Conservation (phyloP, 371 early-diverging fungal species). For the Thermomucor indicae-seudaticae region DNA sequence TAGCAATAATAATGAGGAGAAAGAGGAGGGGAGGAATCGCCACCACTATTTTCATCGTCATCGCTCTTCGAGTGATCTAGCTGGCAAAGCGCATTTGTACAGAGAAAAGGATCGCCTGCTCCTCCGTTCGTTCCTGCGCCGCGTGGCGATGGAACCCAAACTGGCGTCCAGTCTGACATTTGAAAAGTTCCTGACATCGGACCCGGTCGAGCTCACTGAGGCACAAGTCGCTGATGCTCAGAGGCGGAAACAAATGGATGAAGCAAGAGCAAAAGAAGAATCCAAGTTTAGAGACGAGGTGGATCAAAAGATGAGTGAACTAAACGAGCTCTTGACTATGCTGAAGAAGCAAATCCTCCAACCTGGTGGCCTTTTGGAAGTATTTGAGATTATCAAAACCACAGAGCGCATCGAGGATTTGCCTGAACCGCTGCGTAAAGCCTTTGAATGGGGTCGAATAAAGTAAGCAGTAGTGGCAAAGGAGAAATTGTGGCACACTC, state of each 20-base stretch:
- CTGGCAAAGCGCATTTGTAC: constrained; percentile 3
- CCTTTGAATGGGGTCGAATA: constrained; percentile 59
- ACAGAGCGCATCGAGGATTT: constrained; percentile 40
- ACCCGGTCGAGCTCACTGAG: constrained; percentile 29
- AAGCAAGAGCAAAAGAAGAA: constrained; percentile 37
- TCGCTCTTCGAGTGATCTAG: not conserved
- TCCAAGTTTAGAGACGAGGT: constrained; percentile 39
- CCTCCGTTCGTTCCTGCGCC: constrained; percentile 40
- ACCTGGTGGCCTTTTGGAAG: constrained; percentile 39
- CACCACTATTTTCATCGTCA: not conserved
- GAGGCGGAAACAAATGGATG: constrained; percentile 28
- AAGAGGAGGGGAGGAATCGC: not conserved
- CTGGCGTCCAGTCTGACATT: constrained; percentile 30
- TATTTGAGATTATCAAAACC: constrained; percentile 34
- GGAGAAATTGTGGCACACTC: too few species aligned
- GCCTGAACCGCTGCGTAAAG: constrained; percentile 40
- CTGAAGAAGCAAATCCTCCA: constrained; percentile 45
- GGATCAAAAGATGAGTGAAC: constrained; percentile 38
- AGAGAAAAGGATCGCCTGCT: constrained; percentile 52
- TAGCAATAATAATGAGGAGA: constrained; percentile 2
- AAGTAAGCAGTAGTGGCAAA: constrained; percentile 17
- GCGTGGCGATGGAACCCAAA: constrained; percentile 27
- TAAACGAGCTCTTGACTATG: constrained; percentile 38
- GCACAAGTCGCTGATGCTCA: constrained; percentile 39
- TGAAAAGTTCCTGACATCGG: constrained; percentile 35